Evolutionary conservation across 2,329 filamentous ascomycete species (phyloP), one percentile per base, ranked within the genome.

Genomic region (Periconia digitata): DNA sequence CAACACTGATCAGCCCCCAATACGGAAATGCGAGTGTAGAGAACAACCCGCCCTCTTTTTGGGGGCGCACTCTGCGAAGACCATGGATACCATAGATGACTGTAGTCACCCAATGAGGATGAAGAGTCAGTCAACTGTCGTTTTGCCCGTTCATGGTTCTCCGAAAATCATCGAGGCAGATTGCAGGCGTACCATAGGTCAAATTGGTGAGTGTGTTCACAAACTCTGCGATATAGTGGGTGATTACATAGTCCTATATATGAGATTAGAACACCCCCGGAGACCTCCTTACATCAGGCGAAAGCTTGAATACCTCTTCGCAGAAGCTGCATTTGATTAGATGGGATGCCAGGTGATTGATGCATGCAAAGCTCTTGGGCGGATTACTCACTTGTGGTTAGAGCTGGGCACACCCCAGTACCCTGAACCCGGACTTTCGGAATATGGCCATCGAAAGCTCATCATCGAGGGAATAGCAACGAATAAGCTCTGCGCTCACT

Each of bases 201-300:
- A 79, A 43, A 53, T 80, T 82, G 3, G 77, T 79, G 40, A 81
- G 51, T 0, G 79, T 76, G 54, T 81, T 82, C 49, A 81, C 66
- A 50, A 81, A 78, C 53, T 82, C 79, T 24, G 75, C 79, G 40
- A 81, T 69, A 56, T 81, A 81, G 3, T 64, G 58, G 2, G 77
- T 79, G 44, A 82, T 64, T 44, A 73, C 75, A 55, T 80, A 83
- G 60, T 84, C 81, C 69, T 85, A n/a, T 24, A 3, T 17, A 13
- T 17, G 16, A 27, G 24, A 10, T 32, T 4, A 32, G 8, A 32
- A 32, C 27, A 10, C 10, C 8, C 27, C 4, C 10, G 18, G 20
- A 20, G 16, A 46, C 34, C 5, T 27, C 6, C 27, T 17, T 12
- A n/a, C 10, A 15, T 16, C 24, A 32, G 21, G 8, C 23, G 10